phyloP scores from a whole-genome alignment of 305 asterid genomes.

The Fraxinus sp. region DNA sequence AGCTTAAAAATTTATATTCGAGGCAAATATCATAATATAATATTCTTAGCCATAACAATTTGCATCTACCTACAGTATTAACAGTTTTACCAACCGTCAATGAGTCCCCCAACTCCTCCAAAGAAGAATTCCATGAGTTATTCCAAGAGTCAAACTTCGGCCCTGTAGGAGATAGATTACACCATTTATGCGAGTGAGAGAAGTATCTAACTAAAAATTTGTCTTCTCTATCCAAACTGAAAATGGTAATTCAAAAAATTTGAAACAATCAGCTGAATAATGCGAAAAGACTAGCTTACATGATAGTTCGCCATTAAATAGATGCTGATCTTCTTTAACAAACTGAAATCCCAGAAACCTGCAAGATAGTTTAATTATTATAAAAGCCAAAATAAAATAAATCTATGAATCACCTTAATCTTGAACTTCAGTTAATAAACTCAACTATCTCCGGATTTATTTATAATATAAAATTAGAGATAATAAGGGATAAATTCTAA shows the following conservation, averaged over 20 bases:
- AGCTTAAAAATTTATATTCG: constrained; percentile 1
- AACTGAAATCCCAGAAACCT: constrained; percentile 90
- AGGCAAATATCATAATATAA: constrained; percentile 5
- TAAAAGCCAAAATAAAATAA: neutral
- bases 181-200: constrained; percentile 16
- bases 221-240: neutral
- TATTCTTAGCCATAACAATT: neutral
- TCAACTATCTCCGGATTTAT: neutral
- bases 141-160: constrained; percentile 41
- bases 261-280: neutral
- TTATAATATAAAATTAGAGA: constrained; percentile 14
- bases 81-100: constrained; percentile 45
- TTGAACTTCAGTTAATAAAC: neutral
- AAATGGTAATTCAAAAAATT: neutral
- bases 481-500: constrained; percentile 1
- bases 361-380: constrained; percentile 34
- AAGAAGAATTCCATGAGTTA: constrained; percentile 49
- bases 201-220: neutral
- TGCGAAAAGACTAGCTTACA: constrained; percentile 41
- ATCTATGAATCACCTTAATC: neutral
- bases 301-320: constrained; percentile 43
- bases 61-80: constrained; percentile 7
- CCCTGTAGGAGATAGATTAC: constrained; percentile 48
- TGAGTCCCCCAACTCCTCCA: constrained; percentile 70
- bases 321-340: constrained; percentile 60